Evolutionary conservation across 305 asterid genomes (phyloP).

Genomic region (Fraxinus platypoda): DNA sequence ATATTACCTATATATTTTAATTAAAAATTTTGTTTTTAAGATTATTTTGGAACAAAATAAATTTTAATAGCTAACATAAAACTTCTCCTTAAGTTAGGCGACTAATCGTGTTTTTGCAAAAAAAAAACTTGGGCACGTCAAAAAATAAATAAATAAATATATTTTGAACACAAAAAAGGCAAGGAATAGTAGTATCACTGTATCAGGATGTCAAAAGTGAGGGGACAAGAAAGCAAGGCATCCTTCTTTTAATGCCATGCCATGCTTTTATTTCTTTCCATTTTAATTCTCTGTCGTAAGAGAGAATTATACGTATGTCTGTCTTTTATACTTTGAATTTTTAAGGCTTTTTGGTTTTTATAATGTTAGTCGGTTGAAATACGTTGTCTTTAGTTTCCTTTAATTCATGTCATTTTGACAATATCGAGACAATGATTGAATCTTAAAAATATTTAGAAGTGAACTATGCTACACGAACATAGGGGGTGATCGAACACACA

Average conservation of each 20-base stretch:
- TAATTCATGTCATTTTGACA: slow-evolving; percentile 1
- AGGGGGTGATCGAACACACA: too few species aligned
- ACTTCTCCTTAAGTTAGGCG: not conserved
- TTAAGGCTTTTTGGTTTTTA: slow-evolving; percentile 10
- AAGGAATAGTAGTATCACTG: not conserved
- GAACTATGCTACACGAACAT: too few species aligned
- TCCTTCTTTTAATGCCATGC: slow-evolving; percentile 26
- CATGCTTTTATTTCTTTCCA: slow-evolving; percentile 23
- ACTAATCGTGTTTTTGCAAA: not conserved
- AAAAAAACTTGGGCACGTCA: not conserved
- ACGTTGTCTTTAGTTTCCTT: slow-evolving; percentile 19
- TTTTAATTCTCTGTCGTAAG: not conserved
- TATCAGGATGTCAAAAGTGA: slow-evolving; percentile 7
- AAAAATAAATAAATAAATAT: not conserved
- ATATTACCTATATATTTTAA: too few species aligned
- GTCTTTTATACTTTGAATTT: slow-evolving; percentile 21
- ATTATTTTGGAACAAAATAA: not conserved
- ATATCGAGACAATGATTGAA: not conserved
- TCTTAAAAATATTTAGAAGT: not conserved
- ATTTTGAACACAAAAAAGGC: too few species aligned
- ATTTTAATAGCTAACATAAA: not conserved
- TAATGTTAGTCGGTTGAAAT: slow-evolving; percentile 15
- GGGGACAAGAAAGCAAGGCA: slow-evolving; percentile 32
- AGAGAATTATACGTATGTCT: slow-evolving; percentile 29
- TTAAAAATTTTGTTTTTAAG: too few species aligned